Evolutionary conservation across 768 basidiomycete genomes (phyloP).

Genomic region (Boletales sp.): DNA sequence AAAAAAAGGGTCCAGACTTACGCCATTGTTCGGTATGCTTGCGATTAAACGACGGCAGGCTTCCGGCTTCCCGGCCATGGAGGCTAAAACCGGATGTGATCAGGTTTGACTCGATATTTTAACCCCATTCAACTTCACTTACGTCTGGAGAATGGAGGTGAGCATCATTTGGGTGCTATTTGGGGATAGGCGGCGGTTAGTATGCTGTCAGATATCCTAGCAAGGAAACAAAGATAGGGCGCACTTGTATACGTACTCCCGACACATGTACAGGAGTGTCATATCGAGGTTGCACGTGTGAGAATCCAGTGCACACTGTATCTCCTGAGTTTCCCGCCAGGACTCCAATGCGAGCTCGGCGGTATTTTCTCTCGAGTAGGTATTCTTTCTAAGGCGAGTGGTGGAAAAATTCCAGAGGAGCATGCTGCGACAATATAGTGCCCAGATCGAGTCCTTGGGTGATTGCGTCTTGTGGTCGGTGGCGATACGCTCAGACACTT

Average conservation of each 20-base stretch:
- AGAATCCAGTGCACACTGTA: conserved; percentile 63
- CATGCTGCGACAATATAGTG: conserved; percentile 78
- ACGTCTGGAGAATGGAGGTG: conserved; percentile 63
- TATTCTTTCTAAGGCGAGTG: conserved; percentile 44
- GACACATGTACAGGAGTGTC: conserved; percentile 58
- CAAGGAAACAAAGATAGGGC: conserved; percentile 25
- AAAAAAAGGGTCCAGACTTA: conserved; percentile 37
- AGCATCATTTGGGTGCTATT: conserved; percentile 61
- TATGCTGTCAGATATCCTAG: conserved; percentile 9
- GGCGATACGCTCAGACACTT: conserved; percentile 52
- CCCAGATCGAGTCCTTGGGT: conserved; percentile 78
- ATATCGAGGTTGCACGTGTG: conserved; percentile 73
- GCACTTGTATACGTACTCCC: conserved; percentile 75
- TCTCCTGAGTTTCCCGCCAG: conserved; percentile 61
- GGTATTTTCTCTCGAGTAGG: conserved; percentile 46
- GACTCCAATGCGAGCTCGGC: conserved; percentile 58
- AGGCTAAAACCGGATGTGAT: conserved; percentile 36
- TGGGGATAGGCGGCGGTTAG: conserved; percentile 14
- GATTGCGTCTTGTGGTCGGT: conserved; percentile 44
- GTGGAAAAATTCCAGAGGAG: conserved; percentile 72
- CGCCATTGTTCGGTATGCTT: conserved; percentile 78
- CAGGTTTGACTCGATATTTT: conserved; percentile 6
- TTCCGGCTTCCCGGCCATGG: conserved; percentile 47
- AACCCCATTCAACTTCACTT: conserved; percentile 25
- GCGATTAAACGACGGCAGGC: conserved; percentile 57